These are phyloP conservation scores for Mycena polygramma DNA, from an alignment of 768 basidiomycete genomes.

Conservation along the genomic window DNA sequence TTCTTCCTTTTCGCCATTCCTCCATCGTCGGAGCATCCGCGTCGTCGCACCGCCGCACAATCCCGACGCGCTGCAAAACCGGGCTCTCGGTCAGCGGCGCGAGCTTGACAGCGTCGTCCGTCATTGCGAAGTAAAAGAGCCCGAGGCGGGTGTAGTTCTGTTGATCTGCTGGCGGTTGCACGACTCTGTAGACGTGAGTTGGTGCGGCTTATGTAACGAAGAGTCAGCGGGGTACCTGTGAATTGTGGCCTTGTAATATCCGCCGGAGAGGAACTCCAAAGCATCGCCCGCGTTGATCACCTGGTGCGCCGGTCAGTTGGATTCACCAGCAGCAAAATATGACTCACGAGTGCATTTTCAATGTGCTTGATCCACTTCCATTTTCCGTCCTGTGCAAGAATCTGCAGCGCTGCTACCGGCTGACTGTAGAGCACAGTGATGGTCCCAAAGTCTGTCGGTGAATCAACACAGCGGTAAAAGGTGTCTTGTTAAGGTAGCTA, in stretches of 20 bases:
- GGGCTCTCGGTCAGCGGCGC: constrained; percentile 61
- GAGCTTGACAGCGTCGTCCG: constrained; percentile 64
- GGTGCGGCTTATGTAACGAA: too few species aligned
- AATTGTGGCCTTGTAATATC: constrained; percentile 70
- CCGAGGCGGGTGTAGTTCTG: constrained; percentile 63
- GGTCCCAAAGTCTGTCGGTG: constrained; percentile 60
- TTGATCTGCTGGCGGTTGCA: constrained; percentile 71
- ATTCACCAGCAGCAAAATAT: not conserved
- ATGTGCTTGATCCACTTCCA: constrained; percentile 74
- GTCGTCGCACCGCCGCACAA: constrained; percentile 53
- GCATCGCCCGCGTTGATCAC: constrained; percentile 73
- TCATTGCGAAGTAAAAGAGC: constrained; percentile 68
- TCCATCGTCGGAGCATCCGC: constrained; percentile 64
- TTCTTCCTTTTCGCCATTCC: constrained; percentile 65
- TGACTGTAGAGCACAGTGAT: constrained; percentile 74
- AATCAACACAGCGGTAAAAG: not conserved
- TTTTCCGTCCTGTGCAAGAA: constrained; percentile 61
- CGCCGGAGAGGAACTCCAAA: constrained; percentile 71
- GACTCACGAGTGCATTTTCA: constrained; percentile 65
- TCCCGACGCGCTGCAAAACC: constrained; percentile 60
- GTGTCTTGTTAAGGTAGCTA: constrained; percentile 26
- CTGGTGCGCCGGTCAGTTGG: constrained; percentile 43
- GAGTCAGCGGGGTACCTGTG: constrained; percentile 49
- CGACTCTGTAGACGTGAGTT: constrained; percentile 54
- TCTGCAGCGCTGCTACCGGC: constrained; percentile 70